phyloP scores from a whole-genome alignment of 192 early-diverging fungal genomes.

The Backusella luteola region DNA sequence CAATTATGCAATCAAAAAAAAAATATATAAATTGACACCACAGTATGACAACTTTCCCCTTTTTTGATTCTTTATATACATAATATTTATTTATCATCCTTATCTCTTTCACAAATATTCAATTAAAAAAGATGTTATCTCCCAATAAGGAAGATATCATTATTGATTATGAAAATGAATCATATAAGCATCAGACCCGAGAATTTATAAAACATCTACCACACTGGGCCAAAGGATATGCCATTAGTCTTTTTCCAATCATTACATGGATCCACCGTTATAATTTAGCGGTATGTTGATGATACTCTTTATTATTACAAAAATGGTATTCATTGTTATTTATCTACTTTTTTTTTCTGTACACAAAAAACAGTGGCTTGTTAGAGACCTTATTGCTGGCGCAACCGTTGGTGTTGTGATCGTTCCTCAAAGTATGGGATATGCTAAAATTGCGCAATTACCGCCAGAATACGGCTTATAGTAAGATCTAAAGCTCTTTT shows the following conservation, averaged over 20 bases:
- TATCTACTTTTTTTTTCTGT: not conserved
- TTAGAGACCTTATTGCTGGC: conserved; percentile 65
- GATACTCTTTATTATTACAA: not conserved
- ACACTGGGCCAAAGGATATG: conserved; percentile 20
- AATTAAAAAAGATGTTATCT: conserved; percentile 3
- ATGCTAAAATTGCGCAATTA: conserved; percentile 71
- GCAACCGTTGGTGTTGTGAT: conserved; percentile 75
- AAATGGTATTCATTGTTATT: not conserved
- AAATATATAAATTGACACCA: not conserved
- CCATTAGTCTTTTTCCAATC: conserved; percentile 32
- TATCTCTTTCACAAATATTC: not conserved
- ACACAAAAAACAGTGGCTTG: conserved; percentile 36
- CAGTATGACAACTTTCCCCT: not conserved
- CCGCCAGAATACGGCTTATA: conserved; percentile 76
- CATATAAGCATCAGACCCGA: conserved; percentile 19
- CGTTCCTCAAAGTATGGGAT: conserved; percentile 74
- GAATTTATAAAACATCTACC: conserved; percentile 25
- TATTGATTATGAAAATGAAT: conserved; percentile 32
- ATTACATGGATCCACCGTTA: conserved; percentile 36
- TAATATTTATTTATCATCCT: not conserved
- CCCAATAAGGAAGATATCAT: conserved; percentile 14
- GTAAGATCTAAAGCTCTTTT: conserved; percentile 25
- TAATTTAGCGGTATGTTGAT: conserved; percentile 21
- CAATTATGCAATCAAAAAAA: not conserved
- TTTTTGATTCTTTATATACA: not conserved